These are phyloP conservation scores for Melampsora larici-populina DNA, from an alignment of 1,284 basidiomycete species.

Conservation along the genomic window DNA sequence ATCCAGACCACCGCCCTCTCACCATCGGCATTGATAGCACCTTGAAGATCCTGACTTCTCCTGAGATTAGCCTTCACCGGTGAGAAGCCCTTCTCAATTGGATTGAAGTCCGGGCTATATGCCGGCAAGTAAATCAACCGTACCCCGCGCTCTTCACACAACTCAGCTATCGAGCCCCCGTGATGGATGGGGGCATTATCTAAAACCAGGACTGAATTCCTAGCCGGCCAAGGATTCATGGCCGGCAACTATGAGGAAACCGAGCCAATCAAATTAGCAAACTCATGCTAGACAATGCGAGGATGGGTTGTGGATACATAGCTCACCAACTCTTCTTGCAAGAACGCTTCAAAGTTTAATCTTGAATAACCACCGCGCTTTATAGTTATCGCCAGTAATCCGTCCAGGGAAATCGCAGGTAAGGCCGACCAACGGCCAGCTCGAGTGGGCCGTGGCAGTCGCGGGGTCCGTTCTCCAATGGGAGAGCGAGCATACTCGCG, in stretches of 20 bases:
- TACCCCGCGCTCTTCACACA: neutral
- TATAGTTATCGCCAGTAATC: neutral
- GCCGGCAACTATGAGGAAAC: neutral
- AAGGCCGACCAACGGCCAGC: neutral
- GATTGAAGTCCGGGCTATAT: constrained; percentile 20
- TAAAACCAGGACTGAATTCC: constrained; percentile 6
- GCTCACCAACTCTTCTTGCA: too few relatives aligned
- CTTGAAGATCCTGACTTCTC: neutral
- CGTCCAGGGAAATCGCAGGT: neutral
- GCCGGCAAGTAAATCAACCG: constrained; percentile 3
- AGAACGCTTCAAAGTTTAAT: too few relatives aligned
- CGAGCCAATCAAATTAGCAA: too few relatives aligned
- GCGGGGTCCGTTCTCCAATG: too few relatives aligned
- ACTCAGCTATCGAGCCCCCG: neutral
- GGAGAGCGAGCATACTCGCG: too few relatives aligned
- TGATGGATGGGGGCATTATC: constrained; percentile 9
- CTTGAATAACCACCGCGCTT: too few relatives aligned
- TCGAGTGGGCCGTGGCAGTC: too few relatives aligned
- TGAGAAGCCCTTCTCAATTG: constrained; percentile 26
- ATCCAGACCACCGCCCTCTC: neutral
- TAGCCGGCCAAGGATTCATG: constrained; percentile 16
- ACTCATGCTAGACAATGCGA: too few relatives aligned
- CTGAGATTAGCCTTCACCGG: neutral
- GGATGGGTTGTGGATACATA: too few relatives aligned
- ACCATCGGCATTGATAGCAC: neutral